These are phyloP conservation scores for Lodderomyces theae DNA, from an alignment of 1,139 yeast species.

Conservation along the genomic window DNA sequence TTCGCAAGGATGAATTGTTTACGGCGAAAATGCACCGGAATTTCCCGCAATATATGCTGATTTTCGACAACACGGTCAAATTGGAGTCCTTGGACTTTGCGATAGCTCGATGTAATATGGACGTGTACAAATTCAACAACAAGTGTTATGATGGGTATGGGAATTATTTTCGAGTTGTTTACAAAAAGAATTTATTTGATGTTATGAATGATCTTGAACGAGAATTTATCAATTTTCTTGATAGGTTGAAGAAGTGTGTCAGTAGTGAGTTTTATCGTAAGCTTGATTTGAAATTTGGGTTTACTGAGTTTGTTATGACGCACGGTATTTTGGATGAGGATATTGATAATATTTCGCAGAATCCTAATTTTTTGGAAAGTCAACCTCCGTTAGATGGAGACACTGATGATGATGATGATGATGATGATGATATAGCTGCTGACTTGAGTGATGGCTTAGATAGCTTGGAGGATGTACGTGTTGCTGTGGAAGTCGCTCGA, in stretches of 20 bases:
- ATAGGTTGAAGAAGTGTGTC: constrained; percentile 5
- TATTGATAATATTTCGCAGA: constrained; percentile 3
- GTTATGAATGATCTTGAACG: constrained; percentile 9
- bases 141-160: constrained; percentile 10
- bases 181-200: constrained; percentile 4
- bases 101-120: constrained; percentile 11
- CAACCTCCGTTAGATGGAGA: constrained; percentile 2
- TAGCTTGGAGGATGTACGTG: too few species aligned
- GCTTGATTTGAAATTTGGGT: not conserved
- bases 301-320: not conserved
- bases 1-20: constrained; percentile 1
- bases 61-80: too few species aligned
- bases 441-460: too few species aligned
- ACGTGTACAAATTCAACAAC: constrained; percentile 6
- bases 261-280: not conserved
- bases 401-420: not conserved
- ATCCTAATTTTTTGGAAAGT: constrained; percentile 6
- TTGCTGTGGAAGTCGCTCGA: too few species aligned
- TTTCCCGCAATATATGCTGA: too few species aligned
- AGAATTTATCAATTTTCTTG: constrained; percentile 8
- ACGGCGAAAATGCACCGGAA: not conserved
- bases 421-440: not conserved
- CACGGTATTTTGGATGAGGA: constrained; percentile 1
- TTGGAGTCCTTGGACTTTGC: not conserved
- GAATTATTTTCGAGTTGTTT: constrained; percentile 1